Evolutionary conservation across 345 rosid species (phyloP).

Genomic region (Cardamine resedifolia): DNA sequence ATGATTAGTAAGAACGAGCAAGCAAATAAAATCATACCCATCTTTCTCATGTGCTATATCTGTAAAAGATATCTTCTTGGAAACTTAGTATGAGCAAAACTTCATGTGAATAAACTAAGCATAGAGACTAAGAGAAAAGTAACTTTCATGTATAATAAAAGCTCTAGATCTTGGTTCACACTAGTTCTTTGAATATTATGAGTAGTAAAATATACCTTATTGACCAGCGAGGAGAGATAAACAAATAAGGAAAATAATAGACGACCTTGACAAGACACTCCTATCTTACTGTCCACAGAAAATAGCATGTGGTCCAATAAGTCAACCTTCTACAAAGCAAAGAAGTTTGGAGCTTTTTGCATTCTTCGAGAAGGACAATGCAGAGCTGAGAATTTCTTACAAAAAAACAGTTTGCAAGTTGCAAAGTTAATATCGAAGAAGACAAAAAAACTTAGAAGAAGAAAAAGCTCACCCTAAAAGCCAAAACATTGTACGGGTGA

Average conservation of each 20-base stretch:
- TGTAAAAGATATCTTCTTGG: background rate
- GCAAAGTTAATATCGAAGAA: background rate
- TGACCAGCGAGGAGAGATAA: background rate
- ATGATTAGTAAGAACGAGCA: background rate
- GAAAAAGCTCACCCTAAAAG: background rate
- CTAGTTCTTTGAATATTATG: conserved; percentile 5
- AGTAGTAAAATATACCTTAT: background rate
- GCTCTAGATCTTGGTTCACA: background rate
- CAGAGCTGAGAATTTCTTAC: background rate
- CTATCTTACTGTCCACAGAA: conserved; percentile 28
- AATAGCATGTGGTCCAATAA: conserved; percentile 6
- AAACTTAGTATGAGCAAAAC: conserved; percentile 4
- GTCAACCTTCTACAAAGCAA: conserved; percentile 11
- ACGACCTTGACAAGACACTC: conserved; percentile 1
- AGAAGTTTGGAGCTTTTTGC: conserved; percentile 8
- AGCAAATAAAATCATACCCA: conserved; percentile 5
- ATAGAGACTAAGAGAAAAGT: background rate
- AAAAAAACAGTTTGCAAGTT: background rate
- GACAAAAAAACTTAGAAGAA: background rate
- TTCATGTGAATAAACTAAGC: background rate
- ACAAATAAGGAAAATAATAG: conserved; percentile 1
- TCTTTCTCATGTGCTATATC: background rate
- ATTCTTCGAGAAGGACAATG: background rate
- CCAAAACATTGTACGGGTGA: background rate
- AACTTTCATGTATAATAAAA: background rate